phyloP scores from a whole-genome alignment of 2,329 filamentous ascomycete species.

The Aspergillus pseudonomiae region DNA sequence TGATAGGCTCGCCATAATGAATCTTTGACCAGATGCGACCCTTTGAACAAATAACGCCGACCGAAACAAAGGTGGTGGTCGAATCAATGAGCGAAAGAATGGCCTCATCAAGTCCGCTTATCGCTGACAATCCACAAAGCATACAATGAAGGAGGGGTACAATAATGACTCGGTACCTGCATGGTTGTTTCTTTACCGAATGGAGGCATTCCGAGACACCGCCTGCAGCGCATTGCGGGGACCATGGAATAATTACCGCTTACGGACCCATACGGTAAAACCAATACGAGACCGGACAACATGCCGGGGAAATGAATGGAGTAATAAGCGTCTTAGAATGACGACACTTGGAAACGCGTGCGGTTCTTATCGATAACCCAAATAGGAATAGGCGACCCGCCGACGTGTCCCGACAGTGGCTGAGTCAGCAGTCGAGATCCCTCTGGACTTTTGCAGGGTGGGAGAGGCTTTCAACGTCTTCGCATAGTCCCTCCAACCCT shows the following conservation, averaged over 20 bases:
- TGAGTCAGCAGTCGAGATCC: constrained; percentile 35
- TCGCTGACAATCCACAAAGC: not conserved
- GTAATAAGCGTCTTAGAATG: constrained; percentile 2
- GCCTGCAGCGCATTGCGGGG: not conserved
- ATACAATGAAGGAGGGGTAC: not conserved
- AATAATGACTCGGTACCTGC: not conserved
- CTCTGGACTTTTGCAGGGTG: constrained; percentile 23
- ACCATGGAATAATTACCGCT: not conserved
- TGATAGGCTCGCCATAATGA: constrained; percentile 26
- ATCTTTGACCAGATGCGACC: constrained; percentile 12
- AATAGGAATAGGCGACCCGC: constrained; percentile 22
- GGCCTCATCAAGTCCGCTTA: constrained; percentile 12
- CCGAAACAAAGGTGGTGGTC: constrained; percentile 13
- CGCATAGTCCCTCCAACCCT: constrained; percentile 6
- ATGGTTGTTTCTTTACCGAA: not conserved
- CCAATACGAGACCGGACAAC: constrained; percentile 2
- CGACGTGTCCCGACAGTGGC: constrained; percentile 23
- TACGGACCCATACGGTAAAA: constrained; percentile 2
- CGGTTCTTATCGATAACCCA: constrained; percentile 25
- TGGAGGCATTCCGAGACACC: not conserved
- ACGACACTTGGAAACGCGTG: constrained; percentile 13
- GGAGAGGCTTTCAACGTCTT: constrained; percentile 3
- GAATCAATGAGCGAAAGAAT: constrained; percentile 15
- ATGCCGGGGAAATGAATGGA: not conserved
- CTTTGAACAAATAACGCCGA: constrained; percentile 10